Evolutionary conservation across 1,284 basidiomycete species (phyloP).

Genomic region (Trichosporon ovoides): DNA sequence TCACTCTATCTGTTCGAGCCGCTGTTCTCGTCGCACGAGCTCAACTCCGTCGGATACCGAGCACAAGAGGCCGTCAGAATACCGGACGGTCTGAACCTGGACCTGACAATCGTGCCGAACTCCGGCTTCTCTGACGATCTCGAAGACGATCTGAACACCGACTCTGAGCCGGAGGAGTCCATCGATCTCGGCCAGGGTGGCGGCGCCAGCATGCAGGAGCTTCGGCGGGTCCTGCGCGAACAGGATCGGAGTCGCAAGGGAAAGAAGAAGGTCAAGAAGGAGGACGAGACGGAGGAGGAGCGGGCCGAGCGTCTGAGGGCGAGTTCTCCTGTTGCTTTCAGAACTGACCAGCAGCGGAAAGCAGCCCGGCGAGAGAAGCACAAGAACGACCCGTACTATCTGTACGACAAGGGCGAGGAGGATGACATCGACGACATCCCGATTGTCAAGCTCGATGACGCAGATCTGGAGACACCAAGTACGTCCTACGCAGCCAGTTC

Average conservation of each 20-base stretch:
- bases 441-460: constrained; percentile 65
- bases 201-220: constrained; percentile 47
- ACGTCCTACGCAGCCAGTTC: constrained; percentile 28
- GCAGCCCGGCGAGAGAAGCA: constrained; percentile 66
- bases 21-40: constrained; percentile 70
- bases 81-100: constrained; percentile 79
- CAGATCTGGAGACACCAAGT: constrained; percentile 38
- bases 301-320: constrained; percentile 42
- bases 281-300: constrained; percentile 39
- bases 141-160: constrained; percentile 21
- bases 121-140: constrained; percentile 49
- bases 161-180: constrained; percentile 3
- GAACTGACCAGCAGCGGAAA: constrained; percentile 55
- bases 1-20: constrained; percentile 81
- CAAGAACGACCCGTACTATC: constrained; percentile 81
- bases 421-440: constrained; percentile 79
- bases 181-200: constrained; percentile 39
- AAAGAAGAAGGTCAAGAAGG: constrained; percentile 39
- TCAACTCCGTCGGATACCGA: constrained; percentile 73
- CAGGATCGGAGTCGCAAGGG: constrained; percentile 47
- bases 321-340: constrained; percentile 17
- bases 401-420: constrained; percentile 55
- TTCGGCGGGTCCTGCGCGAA: constrained; percentile 45
- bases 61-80: constrained; percentile 76
- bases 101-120: constrained; percentile 68